These are phyloP conservation scores for Malus orientalis DNA, from an alignment of 306 rosid genomes.

Conservation along the genomic window DNA sequence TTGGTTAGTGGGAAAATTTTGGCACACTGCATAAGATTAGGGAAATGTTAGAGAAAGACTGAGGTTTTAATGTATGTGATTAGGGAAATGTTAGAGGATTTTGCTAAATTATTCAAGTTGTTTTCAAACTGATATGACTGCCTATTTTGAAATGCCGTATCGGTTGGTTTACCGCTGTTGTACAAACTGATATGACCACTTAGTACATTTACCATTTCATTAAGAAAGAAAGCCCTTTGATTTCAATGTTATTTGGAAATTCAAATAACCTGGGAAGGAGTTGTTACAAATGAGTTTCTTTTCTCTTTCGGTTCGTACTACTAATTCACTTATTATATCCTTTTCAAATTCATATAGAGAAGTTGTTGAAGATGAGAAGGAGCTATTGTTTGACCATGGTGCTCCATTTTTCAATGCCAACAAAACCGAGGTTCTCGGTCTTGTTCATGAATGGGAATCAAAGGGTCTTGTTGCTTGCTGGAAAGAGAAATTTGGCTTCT, in stretches of 20 bases:
- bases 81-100: neutral
- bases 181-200: neutral
- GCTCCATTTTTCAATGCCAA: slow-evolving; percentile 72
- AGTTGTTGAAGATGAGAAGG: slow-evolving; percentile 66
- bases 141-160: neutral
- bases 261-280: neutral
- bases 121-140: neutral
- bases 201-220: neutral
- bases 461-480: slow-evolving; percentile 73
- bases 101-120: neutral
- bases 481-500: slow-evolving; percentile 63
- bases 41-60: neutral
- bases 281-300: neutral
- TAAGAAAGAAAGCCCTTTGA: neutral
- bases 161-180: neutral
- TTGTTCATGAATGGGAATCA: slow-evolving; percentile 75
- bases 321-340: neutral
- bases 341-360: slow-evolving; percentile 40
- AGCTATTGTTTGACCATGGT: slow-evolving; percentile 81
- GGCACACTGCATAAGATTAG: neutral
- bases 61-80: neutral
- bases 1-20: neutral
- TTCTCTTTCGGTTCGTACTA: neutral
- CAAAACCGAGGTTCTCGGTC: slow-evolving; percentile 37
- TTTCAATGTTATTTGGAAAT: neutral